Percentiles rank a stretch among this genome's conserved stretches.
phyloP scores from a whole-genome alignment of 2,329 filamentous ascomycete species.

The Biscogniauxia sp. region DNA sequence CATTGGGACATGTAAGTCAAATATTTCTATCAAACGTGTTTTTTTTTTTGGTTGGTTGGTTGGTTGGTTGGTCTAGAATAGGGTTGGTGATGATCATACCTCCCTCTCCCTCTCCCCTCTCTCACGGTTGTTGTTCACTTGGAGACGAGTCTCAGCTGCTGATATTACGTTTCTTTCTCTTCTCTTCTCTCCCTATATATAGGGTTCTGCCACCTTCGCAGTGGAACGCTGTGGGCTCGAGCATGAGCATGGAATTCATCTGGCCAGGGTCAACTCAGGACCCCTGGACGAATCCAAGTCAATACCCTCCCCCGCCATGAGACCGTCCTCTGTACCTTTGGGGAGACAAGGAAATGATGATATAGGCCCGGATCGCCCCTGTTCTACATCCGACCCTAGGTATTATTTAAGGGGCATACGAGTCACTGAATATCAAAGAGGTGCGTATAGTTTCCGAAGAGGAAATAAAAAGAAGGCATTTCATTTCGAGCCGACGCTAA shows the following conservation, averaged over 20 bases:
- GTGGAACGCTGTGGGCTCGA: conserved; percentile 17
- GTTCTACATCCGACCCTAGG: background rate
- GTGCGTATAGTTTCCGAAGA: background rate
- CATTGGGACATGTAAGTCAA: conserved; percentile 23
- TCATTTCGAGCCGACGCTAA: conserved; percentile 38
- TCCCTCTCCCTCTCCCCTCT: too few relatives aligned
- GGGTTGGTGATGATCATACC: background rate
- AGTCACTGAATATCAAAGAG: background rate
- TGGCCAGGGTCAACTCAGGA: conserved; percentile 19
- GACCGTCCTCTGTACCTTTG: background rate
- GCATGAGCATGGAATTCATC: conserved; percentile 21
- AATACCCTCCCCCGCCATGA: background rate
- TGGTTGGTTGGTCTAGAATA: too few relatives aligned
- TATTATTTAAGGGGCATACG: background rate
- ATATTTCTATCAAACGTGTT: background rate
- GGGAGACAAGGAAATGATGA: too few relatives aligned
- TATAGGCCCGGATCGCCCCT: too few relatives aligned
- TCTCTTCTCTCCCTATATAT: too few relatives aligned
- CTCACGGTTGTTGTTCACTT: background rate
- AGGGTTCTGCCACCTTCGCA: conserved; percentile 20
- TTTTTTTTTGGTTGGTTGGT: too few relatives aligned
- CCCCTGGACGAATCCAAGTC: background rate
- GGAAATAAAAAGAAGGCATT: too few relatives aligned
- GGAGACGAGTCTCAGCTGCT: background rate
- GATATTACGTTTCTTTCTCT: background rate